Percentiles rank a stretch among this genome's conserved stretches.
These are phyloP conservation scores for Elaphomyces granulatus DNA, from an alignment of 495 filamentous ascomycete species.

Conservation along the genomic window DNA sequence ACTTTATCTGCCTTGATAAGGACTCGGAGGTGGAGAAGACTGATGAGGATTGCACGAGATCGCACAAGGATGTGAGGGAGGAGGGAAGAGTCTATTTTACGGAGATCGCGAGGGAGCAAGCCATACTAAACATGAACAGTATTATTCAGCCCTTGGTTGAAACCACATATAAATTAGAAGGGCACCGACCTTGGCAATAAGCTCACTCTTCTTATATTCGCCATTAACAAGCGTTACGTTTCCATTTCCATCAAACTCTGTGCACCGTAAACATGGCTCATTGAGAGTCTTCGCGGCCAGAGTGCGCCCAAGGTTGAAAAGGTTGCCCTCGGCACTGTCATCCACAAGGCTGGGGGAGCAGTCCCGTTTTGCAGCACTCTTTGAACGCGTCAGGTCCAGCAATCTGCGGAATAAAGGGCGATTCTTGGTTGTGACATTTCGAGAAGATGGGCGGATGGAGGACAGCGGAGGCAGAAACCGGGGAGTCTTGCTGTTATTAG, in stretches of 20 bases:
- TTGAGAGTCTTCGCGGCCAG: constrained; percentile 58
- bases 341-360: constrained; percentile 15
- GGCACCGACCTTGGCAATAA: constrained; percentile 75
- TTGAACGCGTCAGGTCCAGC: constrained; percentile 28
- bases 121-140: too few species aligned
- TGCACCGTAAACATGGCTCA: constrained; percentile 75
- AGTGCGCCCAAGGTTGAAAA: constrained; percentile 40
- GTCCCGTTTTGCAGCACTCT: constrained; percentile 1
- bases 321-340: constrained; percentile 24
- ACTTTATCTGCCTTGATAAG: constrained; percentile 91
- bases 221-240: constrained; percentile 89
- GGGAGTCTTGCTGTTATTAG: neutral
- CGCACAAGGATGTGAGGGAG: constrained; percentile 95
- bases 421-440: constrained; percentile 29
- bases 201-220: constrained; percentile 91
- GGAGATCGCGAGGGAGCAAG: constrained; percentile 83
- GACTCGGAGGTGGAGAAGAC: constrained; percentile 82
- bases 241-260: constrained; percentile 87
- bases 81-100: constrained; percentile 96
- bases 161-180: too few species aligned
- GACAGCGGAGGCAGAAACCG: too few species aligned
- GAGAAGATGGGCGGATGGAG: constrained; percentile 6
- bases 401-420: constrained; percentile 42
- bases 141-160: too few species aligned
- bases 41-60: constrained; percentile 85